These are phyloP conservation scores for Paecilomyces sp. DNA, from an alignment of 2,329 filamentous ascomycete genomes.

Conservation along the genomic window DNA sequence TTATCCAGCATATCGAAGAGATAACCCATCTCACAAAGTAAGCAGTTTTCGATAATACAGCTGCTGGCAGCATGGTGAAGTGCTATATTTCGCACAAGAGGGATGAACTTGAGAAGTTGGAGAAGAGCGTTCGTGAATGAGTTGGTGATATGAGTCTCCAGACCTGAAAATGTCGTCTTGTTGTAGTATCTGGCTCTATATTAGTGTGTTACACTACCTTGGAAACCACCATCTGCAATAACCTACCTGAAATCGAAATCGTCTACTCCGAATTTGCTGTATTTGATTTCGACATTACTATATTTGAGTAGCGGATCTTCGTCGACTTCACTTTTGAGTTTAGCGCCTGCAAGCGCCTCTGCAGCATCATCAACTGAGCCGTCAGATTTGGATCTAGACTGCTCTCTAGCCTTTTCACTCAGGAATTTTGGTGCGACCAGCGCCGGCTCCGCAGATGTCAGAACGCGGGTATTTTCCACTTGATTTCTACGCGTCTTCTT, in stretches of 20 bases:
- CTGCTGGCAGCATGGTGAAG: constrained; percentile 81
- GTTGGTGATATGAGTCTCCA: constrained; percentile 95
- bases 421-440: constrained; percentile 79
- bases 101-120: constrained; percentile 86
- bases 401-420: constrained; percentile 79
- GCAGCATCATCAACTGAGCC: constrained; percentile 48
- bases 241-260: constrained; percentile 98
- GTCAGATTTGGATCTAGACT: constrained; percentile 33
- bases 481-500: constrained; percentile 72
- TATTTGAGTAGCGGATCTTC: constrained; percentile 84
- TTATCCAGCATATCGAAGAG: constrained; percentile 98
- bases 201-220: constrained; percentile 38
- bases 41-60: constrained; percentile 74
- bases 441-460: constrained; percentile 54
- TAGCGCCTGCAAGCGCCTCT: constrained; percentile 59
- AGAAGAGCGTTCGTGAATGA: constrained; percentile 91
- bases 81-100: constrained; percentile 77
- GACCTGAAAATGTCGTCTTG: constrained; percentile 79
- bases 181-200: constrained; percentile 70
- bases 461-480: constrained; percentile 64
- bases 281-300: constrained; percentile 93
- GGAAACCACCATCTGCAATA: constrained; percentile 53
- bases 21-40: constrained; percentile 91
- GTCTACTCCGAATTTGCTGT: constrained; percentile 98
- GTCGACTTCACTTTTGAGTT: constrained; percentile 64